Evolutionary conservation across 495 filamentous ascomycete species (phyloP), one percentile per base, ranked within the genome.

Genomic region (Coniosporium apollinis): DNA sequence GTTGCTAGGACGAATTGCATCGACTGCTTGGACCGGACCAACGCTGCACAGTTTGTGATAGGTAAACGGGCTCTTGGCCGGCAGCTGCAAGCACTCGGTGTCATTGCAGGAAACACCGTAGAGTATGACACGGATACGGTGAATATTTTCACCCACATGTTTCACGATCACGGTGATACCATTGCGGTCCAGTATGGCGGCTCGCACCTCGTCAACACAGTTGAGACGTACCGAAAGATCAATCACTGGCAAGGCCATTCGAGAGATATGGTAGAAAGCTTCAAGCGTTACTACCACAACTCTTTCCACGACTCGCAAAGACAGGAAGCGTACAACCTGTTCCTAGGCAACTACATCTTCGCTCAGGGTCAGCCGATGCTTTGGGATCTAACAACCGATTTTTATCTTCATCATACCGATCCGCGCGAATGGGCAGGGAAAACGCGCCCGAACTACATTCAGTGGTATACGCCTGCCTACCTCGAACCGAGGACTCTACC

Each of bases 201-300:
- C 17, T 94, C 86, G 7, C 89, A 96, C 54, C 66, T 97, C 1
- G 89, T 97, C 39, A 97, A 97, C 55, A 97, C 89, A 1, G 94
- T 94, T 87, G 86, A 86, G 38, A 96, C 91, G 2, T 97, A 97
- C 54, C 76, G 89, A 33, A 94, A 94, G 55, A 91, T 94, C 51
- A 96, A 96, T 41, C 86, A 94, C 51, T 97, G 89, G 89, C 93
- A 82, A 25, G 93, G 84, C 44, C 82, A 91, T 48, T 94, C 89
- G 5, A 69, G 89, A 28, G 89, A 97, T 54, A 97, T 97, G 89
- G 82, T 97, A 7, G 89, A 97, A 56, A 92, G 82, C 54, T 94
- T 97, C 64, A 97, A 96, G 53, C 74, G 89, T 20, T 97, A 96
- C 59, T 97, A 97, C 59, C 92, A 96, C 55, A 97, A 97, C 54